phyloP scores from a whole-genome alignment of 208 protist genomes.

The Wallacemonas sp. region DNA sequence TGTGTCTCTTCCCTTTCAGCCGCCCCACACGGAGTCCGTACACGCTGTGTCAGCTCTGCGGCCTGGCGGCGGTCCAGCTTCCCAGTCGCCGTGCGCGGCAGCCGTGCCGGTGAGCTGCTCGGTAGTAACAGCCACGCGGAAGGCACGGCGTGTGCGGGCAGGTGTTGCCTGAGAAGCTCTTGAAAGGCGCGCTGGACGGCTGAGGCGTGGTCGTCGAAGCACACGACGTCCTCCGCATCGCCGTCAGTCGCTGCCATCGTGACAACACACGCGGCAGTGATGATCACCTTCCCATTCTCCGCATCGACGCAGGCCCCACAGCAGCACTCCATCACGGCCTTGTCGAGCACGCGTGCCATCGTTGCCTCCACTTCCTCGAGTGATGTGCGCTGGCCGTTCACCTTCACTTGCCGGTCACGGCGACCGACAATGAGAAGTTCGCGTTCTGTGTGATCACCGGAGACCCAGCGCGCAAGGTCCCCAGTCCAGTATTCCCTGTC shows the following conservation, averaged over 20 bases:
- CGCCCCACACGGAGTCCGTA: too few species aligned
- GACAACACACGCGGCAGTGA: conserved; percentile 9
- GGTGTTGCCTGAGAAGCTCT: conserved; percentile 25
- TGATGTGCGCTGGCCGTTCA: conserved; percentile 57
- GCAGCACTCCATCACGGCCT: conserved; percentile 32
- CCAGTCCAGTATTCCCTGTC: conserved; percentile 48
- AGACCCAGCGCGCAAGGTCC: conserved; percentile 26
- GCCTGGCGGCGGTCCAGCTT: conserved; percentile 34
- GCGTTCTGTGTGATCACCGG: background rate
- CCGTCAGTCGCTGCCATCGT: background rate
- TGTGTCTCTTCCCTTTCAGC: background rate
- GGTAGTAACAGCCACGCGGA: conserved; percentile 28
- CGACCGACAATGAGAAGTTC: conserved; percentile 35
- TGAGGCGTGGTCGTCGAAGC: conserved; percentile 1
- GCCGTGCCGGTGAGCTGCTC: background rate
- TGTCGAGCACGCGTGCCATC: conserved; percentile 15
- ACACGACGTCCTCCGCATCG: background rate
- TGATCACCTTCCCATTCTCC: background rate
- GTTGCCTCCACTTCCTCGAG: conserved; percentile 59
- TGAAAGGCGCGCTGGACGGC: conserved; percentile 25
- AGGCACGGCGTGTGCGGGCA: conserved; percentile 47
- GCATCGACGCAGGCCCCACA: background rate
- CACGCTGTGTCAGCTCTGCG: too few species aligned
- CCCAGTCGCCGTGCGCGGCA: conserved; percentile 45
- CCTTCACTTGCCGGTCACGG: conserved; percentile 52